These are phyloP conservation scores for Ramaria rubella DNA, from an alignment of 768 basidiomycete species.

Conservation along the genomic window DNA sequence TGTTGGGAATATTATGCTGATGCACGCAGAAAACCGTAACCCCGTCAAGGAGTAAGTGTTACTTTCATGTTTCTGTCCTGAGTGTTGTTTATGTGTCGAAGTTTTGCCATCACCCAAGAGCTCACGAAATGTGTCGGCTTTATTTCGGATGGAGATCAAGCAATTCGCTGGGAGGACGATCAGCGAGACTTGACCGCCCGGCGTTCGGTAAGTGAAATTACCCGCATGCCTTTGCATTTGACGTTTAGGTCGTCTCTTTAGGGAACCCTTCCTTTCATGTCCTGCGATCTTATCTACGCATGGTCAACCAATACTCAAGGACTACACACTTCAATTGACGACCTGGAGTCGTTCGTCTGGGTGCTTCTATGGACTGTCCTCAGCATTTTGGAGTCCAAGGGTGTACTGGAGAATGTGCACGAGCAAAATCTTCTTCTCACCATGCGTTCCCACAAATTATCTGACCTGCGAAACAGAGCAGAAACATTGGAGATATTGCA, in stretches of 20 bases:
- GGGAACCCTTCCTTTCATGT: constrained; percentile 4
- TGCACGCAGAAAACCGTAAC: not conserved
- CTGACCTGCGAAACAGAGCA: not conserved
- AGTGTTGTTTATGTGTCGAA: not conserved
- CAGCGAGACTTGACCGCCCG: not conserved
- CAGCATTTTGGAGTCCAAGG: not conserved
- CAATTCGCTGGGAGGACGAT: not conserved
- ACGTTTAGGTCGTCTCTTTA: not conserved
- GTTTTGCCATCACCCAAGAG: not conserved
- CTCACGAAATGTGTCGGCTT: not conserved
- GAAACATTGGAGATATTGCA: not conserved
- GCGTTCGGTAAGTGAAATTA: not conserved
- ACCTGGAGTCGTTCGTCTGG: constrained; percentile 7
- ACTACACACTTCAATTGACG: not conserved
- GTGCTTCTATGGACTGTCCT: not conserved
- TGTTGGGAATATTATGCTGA: constrained; percentile 2
- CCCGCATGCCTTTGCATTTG: no score
- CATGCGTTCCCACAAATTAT: not conserved
- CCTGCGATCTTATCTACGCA: not conserved
- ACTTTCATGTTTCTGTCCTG: not conserved
- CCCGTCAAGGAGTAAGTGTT: not conserved
- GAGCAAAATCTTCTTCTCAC: not conserved
- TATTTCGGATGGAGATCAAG: not conserved
- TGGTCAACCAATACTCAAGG: not conserved
- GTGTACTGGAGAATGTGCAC: not conserved